Evolutionary conservation across 179 eudicot genomes (phyloP).

Genomic region (Gypsophila paniculata): DNA sequence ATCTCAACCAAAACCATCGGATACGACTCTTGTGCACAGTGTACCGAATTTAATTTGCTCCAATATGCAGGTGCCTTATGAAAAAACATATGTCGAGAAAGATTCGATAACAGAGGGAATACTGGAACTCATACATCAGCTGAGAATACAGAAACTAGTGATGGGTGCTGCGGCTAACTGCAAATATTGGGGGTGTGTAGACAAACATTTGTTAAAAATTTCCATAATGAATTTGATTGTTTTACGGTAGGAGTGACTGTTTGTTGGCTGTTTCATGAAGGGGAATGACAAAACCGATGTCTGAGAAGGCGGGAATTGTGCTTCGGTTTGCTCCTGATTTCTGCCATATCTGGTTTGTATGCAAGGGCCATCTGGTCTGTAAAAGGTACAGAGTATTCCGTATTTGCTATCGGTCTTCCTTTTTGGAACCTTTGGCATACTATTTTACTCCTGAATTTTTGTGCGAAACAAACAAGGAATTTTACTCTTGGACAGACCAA

Average conservation of each 20-base stretch:
- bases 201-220: not conserved
- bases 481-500: too few relatives aligned
- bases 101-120: conserved; percentile 62
- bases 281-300: conserved; percentile 66
- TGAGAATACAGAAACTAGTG: conserved; percentile 61
- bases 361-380: conserved; percentile 55
- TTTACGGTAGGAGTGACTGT: not conserved
- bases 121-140: conserved; percentile 49
- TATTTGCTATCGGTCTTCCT: too few relatives aligned
- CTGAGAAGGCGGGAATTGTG: conserved; percentile 67
- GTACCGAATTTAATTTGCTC: not conserved
- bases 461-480: too few relatives aligned
- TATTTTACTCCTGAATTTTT: too few relatives aligned
- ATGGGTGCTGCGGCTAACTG: conserved; percentile 87
- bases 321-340: conserved; percentile 51
- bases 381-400: conserved; percentile 47
- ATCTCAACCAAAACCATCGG: not conserved
- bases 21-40: not conserved
- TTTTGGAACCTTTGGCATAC: too few relatives aligned
- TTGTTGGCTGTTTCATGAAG: conserved; percentile 30
- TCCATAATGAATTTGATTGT: not conserved
- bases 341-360: conserved; percentile 73
- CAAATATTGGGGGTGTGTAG: conserved; percentile 46
- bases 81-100: conserved; percentile 42
- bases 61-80: conserved; percentile 47